Conservation (phyloP, 371 early-diverging fungal genomes). For the Choanephora cucurbitarum region DNA sequence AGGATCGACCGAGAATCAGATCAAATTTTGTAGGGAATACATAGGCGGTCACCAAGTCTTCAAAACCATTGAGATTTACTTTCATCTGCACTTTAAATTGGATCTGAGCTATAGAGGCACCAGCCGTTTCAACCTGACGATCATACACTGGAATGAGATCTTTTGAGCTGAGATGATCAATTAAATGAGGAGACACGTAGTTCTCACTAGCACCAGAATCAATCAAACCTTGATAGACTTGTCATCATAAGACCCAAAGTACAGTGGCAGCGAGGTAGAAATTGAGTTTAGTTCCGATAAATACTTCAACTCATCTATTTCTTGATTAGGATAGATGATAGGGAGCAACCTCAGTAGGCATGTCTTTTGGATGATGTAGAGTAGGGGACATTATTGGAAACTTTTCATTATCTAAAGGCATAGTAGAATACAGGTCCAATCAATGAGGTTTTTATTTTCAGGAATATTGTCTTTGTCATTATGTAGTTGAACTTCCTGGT, state of each 20-base stretch:
- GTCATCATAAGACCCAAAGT: not conserved
- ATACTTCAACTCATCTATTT: not conserved
- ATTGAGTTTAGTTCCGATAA: not conserved
- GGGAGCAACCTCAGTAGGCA: not conserved
- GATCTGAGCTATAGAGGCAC: constrained; percentile 2
- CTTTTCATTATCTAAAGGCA: not conserved
- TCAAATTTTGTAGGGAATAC: constrained; percentile 17
- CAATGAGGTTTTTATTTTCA: constrained; percentile 9
- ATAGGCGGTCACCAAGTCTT: constrained; percentile 3
- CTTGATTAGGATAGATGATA: not conserved
- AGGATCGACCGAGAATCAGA: constrained; percentile 9
- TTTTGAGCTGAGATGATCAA: not conserved
- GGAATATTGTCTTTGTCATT: not conserved
- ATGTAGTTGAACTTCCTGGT: constrained; percentile 8
- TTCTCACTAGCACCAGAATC: constrained; percentile 17
- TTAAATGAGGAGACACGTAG: constrained; percentile 1
- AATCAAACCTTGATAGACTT: not conserved
- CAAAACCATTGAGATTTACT: constrained; percentile 1
- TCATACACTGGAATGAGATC: constrained; percentile 3
- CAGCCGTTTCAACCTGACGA: constrained; percentile 11
- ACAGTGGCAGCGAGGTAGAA: not conserved
- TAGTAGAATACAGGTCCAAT: constrained; percentile 2
- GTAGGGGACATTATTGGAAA: not conserved
- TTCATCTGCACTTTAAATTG: not conserved
- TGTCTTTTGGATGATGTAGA: not conserved